Evolutionary conservation across 495 filamentous ascomycete genomes (phyloP).

Genomic region (Thermochaetoides thermophila): DNA sequence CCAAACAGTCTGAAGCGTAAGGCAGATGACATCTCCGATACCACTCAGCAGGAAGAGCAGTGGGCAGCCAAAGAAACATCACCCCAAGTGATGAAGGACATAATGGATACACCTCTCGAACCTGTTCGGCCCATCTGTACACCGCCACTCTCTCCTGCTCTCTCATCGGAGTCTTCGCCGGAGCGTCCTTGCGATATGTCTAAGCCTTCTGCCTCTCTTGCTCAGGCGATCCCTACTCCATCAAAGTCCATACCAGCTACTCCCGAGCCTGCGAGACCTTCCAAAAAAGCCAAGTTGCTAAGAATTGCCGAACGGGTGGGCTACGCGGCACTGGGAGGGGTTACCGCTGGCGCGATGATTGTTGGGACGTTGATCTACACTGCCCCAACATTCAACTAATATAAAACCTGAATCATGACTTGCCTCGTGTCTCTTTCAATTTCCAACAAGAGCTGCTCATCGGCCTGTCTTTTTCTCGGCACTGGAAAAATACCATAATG

Average conservation of each 20-base stretch:
- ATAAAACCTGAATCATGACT: background rate
- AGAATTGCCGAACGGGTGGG: conserved; percentile 23
- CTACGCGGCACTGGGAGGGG: conserved; percentile 27
- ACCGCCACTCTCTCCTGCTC: too few species aligned
- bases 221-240: too few species aligned
- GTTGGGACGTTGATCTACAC: conserved; percentile 26
- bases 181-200: too few species aligned
- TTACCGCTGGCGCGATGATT: conserved; percentile 24
- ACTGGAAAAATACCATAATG: too few species aligned
- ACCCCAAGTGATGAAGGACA: too few species aligned
- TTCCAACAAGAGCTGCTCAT: too few species aligned
- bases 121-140: too few species aligned
- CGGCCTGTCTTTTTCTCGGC: too few species aligned
- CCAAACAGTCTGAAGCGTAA: conserved; percentile 16
- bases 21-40: conserved; percentile 21
- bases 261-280: conserved; percentile 3
- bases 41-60: conserved; percentile 13
- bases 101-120: too few species aligned
- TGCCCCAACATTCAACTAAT: conserved; percentile 23
- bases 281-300: conserved; percentile 21
- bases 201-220: too few species aligned
- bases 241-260: background rate
- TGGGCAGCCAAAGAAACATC: conserved; percentile 4
- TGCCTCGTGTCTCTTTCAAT: background rate
- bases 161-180: too few species aligned